A percentile compares a stretch with the other conserved stretches of the same genome.
phyloP scores from a whole-genome alignment of 106 monocot genomes.

The Dendrobium officinale region DNA sequence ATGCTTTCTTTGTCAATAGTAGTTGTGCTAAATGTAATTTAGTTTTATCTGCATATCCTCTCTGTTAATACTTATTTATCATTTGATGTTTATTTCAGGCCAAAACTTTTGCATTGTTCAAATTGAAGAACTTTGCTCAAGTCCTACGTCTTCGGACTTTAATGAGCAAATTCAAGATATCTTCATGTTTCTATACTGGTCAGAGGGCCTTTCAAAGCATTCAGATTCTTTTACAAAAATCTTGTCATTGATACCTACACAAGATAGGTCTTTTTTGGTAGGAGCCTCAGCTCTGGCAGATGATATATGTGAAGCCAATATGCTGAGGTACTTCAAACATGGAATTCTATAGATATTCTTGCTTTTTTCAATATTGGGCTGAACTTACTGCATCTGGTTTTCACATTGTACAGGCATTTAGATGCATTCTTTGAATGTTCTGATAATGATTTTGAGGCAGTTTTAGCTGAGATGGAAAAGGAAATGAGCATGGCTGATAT shows the following conservation, averaged over 20 bases:
- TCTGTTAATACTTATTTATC: background rate
- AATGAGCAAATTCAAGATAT: slow-evolving; percentile 67
- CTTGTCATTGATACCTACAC: slow-evolving; percentile 46
- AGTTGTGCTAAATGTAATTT: background rate
- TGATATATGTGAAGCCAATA: slow-evolving; percentile 20
- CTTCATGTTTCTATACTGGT: slow-evolving; percentile 56
- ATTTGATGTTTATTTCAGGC: slow-evolving; percentile 28
- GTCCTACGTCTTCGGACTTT: slow-evolving; percentile 24
- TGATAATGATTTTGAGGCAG: slow-evolving; percentile 69
- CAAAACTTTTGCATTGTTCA: slow-evolving; percentile 74
- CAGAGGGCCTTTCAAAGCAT: slow-evolving; percentile 72
- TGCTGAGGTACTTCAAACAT: slow-evolving; percentile 33
- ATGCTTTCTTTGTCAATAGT: background rate
- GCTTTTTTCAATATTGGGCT: background rate
- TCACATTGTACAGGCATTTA: slow-evolving; percentile 41
- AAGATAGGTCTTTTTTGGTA: slow-evolving; percentile 36
- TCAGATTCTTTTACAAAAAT: slow-evolving; percentile 73
- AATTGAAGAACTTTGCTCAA: slow-evolving; percentile 63
- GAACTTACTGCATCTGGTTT: background rate
- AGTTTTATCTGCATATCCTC: background rate
- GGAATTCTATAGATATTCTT: background rate
- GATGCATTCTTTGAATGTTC: slow-evolving; percentile 32
- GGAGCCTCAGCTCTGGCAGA: slow-evolving; percentile 30
- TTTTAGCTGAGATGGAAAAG: slow-evolving; percentile 71
- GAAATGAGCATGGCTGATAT: slow-evolving; percentile 81